Percentiles rank a stretch among this genome's conserved stretches.
Evolutionary conservation across 2,329 filamentous ascomycete genomes (phyloP).

Genomic region (Furcasterigmium sp.): DNA sequence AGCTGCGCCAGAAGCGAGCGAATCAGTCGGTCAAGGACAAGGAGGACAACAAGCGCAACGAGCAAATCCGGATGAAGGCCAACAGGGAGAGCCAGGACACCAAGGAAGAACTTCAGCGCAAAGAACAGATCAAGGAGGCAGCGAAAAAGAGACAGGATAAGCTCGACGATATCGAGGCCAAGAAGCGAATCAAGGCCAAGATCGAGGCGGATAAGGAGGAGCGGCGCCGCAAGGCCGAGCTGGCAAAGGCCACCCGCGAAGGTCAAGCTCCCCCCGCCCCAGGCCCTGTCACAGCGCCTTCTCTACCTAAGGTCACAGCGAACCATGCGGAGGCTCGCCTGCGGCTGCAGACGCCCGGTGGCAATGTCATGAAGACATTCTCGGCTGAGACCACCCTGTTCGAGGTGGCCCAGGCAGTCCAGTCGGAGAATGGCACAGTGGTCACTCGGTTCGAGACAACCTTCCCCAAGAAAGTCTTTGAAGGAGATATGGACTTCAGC

Average conservation of each 20-base stretch:
- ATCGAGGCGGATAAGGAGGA: slow-evolving; percentile 94
- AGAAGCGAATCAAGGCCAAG: slow-evolving; percentile 84
- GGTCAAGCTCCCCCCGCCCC: slow-evolving; percentile 54
- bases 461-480: slow-evolving; percentile 80
- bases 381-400: slow-evolving; percentile 88
- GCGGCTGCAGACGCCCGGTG: slow-evolving; percentile 69
- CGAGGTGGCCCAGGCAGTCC: slow-evolving; percentile 76
- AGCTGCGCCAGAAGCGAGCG: slow-evolving; percentile 67
- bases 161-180: slow-evolving; percentile 75
- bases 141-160: slow-evolving; percentile 85
- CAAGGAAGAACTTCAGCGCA: slow-evolving; percentile 82
- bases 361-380: slow-evolving; percentile 81
- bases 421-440: slow-evolving; percentile 62
- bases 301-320: slow-evolving; percentile 55
- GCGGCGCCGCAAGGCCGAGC: slow-evolving; percentile 76
- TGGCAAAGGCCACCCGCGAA: slow-evolving; percentile 79
- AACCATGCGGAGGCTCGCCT: slow-evolving; percentile 78
- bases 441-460: slow-evolving; percentile 78
- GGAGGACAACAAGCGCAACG: slow-evolving; percentile 77
- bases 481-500: slow-evolving; percentile 67
- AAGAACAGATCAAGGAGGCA: slow-evolving; percentile 90
- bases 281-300: slow-evolving; percentile 35
- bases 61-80: slow-evolving; percentile 78
- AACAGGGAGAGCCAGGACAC: slow-evolving; percentile 84
- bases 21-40: slow-evolving; percentile 67